Percentiles rank a stretch among this genome's conserved stretches.
Evolutionary conservation across 2,329 filamentous ascomycete species (phyloP).

Genomic region (Pseudogymnoascus sp.): DNA sequence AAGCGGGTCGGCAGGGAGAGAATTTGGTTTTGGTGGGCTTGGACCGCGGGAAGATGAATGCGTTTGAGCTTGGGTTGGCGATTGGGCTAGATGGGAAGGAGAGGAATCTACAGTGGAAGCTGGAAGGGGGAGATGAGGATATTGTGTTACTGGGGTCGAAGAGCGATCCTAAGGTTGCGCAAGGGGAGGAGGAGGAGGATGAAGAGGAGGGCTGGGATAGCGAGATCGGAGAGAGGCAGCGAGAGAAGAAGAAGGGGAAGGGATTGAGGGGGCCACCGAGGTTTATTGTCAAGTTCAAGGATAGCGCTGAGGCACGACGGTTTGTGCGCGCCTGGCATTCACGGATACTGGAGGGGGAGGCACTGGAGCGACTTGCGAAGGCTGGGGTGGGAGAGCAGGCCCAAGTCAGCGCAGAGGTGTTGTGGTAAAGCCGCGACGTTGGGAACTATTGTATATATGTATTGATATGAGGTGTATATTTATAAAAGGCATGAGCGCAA

Average conservation of each 20-base stretch:
- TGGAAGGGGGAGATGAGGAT: slow-evolving; percentile 17
- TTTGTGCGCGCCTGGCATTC: slow-evolving; percentile 47
- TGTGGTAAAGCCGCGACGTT: slow-evolving; percentile 35
- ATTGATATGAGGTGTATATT: neutral
- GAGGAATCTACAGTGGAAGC: slow-evolving; percentile 28
- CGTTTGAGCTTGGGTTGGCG: slow-evolving; percentile 17
- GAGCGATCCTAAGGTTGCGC: slow-evolving; percentile 13
- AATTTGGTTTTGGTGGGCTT: slow-evolving; percentile 25
- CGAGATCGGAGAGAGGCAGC: neutral
- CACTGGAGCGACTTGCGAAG: neutral
- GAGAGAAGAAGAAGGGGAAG: neutral
- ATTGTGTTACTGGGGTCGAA: neutral
- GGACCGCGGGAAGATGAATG: slow-evolving; percentile 18
- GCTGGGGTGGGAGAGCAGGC: slow-evolving; percentile 31
- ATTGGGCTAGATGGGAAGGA: slow-evolving; percentile 24
- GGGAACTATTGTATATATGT: slow-evolving; percentile 2
- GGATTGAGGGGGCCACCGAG: slow-evolving; percentile 16
- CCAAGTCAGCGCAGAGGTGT: slow-evolving; percentile 39
- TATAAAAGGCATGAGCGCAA: neutral
- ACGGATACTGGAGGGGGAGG: neutral
- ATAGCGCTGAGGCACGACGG: slow-evolving; percentile 30
- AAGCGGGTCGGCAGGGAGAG: slow-evolving; percentile 18
- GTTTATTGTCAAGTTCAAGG: slow-evolving; percentile 27
- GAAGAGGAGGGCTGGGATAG: neutral
- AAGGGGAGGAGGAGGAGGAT: neutral